phyloP scores from a whole-genome alignment of 2,329 filamentous ascomycete species.

The Botrytis hyacinthi region DNA sequence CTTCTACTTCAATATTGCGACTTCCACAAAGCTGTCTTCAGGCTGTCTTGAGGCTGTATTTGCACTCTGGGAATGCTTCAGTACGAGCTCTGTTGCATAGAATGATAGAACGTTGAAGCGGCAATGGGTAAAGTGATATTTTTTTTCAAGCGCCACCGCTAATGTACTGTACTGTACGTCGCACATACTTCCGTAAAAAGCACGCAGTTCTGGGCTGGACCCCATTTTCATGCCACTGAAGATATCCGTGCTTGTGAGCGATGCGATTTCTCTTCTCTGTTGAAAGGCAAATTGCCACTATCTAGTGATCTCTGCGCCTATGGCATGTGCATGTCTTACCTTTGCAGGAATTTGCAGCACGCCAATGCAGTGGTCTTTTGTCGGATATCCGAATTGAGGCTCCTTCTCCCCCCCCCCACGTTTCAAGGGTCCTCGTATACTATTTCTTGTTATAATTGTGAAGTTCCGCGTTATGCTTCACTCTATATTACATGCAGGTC shows the following conservation, averaged over 20 bases:
- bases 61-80: neutral
- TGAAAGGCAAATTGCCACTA: conserved; percentile 2
- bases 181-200: neutral
- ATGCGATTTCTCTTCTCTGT: neutral
- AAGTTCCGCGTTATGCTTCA: neutral
- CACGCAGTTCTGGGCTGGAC: neutral
- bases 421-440: neutral
- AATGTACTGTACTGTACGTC: neutral
- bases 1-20: neutral
- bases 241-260: neutral
- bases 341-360: neutral
- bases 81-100: neutral
- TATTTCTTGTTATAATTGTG: neutral
- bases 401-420: conserved; percentile 3
- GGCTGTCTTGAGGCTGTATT: neutral
- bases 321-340: neutral
- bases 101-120: neutral
- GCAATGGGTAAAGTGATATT: neutral
- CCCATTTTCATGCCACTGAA: conserved; percentile 1
- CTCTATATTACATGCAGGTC: neutral
- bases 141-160: neutral
- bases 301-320: conserved; percentile 7
- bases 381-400: conserved; percentile 4
- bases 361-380: neutral
- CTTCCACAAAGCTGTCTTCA: neutral